phyloP scores from a whole-genome alignment of 352 stramenopile species.

The Phytopythium chamaehyphon region DNA sequence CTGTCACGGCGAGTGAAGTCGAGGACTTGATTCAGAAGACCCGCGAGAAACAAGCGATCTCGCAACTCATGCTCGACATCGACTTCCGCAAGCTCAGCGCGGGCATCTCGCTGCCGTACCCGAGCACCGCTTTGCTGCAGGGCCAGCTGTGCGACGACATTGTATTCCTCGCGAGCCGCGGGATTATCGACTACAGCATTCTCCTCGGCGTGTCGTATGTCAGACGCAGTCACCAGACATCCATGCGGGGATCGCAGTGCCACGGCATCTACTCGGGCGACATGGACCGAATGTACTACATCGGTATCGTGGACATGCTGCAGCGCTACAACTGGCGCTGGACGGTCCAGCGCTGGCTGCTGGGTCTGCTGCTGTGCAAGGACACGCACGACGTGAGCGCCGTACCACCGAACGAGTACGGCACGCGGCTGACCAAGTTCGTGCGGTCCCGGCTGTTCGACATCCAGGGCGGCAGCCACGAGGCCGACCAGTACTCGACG shows the following conservation, averaged over 20 bases:
- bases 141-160: conserved; percentile 78
- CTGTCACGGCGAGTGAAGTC: conserved; percentile 55
- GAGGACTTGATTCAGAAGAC: conserved; percentile 62
- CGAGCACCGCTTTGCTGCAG: conserved; percentile 36
- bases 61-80: conserved; percentile 83
- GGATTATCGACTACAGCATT: conserved; percentile 87
- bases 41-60: conserved; percentile 51
- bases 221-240: conserved; percentile 18
- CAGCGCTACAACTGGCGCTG: conserved; percentile 86
- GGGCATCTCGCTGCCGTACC: conserved; percentile 49
- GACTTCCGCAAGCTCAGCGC: conserved; percentile 77
- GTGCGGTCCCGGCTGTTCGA: conserved; percentile 70
- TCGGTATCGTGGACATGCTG: conserved; percentile 81
- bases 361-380: conserved; percentile 72
- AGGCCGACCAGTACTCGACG: conserved; percentile 10
- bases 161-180: conserved; percentile 73
- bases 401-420: conserved; percentile 68
- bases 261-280: conserved; percentile 47
- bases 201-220: conserved; percentile 66
- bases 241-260: conserved; percentile 16
- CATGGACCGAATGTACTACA: conserved; percentile 62
- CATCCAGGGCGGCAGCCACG: conserved; percentile 27
- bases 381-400: conserved; percentile 80
- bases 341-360: conserved; percentile 74
- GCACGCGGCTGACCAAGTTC: conserved; percentile 64